Evolutionary conservation across 345 rosid genomes (phyloP).

Genomic region (Excoecaria agallocha): DNA sequence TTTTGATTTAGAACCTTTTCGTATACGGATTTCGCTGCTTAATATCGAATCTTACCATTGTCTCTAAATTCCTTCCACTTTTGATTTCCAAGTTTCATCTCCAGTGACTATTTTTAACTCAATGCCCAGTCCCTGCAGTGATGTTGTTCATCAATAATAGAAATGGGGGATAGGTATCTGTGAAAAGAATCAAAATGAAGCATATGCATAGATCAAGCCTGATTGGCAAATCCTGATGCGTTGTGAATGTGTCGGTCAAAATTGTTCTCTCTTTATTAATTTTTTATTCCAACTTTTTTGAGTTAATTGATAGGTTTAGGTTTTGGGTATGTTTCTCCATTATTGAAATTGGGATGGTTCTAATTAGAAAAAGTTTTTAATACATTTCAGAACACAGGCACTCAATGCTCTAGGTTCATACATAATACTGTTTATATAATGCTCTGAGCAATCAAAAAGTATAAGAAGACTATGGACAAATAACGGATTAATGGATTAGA

Average conservation of each 20-base stretch:
- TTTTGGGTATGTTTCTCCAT: background rate
- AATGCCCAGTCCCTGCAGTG: background rate
- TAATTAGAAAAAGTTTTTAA: background rate
- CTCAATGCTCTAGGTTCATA: background rate
- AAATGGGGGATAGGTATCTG: background rate
- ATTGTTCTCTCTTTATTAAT: background rate
- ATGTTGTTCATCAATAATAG: background rate
- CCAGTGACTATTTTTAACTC: background rate
- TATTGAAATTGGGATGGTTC: background rate
- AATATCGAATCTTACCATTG: no score
- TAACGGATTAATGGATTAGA: no score
- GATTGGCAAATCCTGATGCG: background rate
- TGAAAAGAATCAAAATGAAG: background rate
- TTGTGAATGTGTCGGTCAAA: background rate
- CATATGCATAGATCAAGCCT: background rate
- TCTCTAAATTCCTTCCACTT: background rate
- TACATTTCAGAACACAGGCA: background rate
- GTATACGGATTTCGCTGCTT: no score
- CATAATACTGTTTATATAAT: background rate
- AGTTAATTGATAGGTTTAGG: background rate
- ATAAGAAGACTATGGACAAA: background rate
- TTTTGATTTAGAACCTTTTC: no score
- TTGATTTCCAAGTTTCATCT: background rate
- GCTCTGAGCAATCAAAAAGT: background rate
- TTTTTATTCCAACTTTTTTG: background rate